Evolutionary conservation across 768 basidiomycete genomes (phyloP), one percentile per base, ranked within the genome.

Genomic region (Serendipita vermifera): DNA sequence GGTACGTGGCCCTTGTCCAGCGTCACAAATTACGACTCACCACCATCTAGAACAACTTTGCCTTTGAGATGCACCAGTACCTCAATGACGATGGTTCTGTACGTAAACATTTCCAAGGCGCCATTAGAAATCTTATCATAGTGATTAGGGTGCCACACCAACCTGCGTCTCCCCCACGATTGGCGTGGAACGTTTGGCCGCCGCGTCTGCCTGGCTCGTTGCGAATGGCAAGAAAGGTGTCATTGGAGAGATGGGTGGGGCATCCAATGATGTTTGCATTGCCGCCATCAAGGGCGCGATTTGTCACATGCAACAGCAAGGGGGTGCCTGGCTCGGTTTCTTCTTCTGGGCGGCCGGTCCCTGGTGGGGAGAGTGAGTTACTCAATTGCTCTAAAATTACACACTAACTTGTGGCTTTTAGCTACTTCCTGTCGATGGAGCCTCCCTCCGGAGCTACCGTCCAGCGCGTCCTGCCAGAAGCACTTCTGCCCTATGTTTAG

Each of bases 51-150:
- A n/a, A 33, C 38, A 32, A 54, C 17, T 54, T 38, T 26, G 46
- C 55, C n/a, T 3, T 62, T 77, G 78, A 83, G 64, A 81, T 82
- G 78, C 80, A 83, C 65, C 79, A 82, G 64, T 83, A 83, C 70
- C 79, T 83, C 61, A 80, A 82, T 66, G 75, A 73, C 33, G 80
- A 83, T 62, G 74, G 77, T 60, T 80, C 78, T 20, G 39, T 41
- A 41, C 2, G 39, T 38, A n/a, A n/a, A 20, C 26, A 17, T 41
- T 26, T 5, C 5, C 15, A 9, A n/a, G 26, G 15, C 39, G 15
- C 17, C 9, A 5, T 41, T 6, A 9, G 39, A 17, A 20, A 6
- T 20, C 39, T 5, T 26, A 41, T 41, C 15, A 2, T 17, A 41
- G 17, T 41, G n/a, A n/a, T 7, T n/a, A 41, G 46, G 64, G 64